phyloP scores from a whole-genome alignment of 2,329 filamentous ascomycete species.

The Zymoseptoria tritici region DNA sequence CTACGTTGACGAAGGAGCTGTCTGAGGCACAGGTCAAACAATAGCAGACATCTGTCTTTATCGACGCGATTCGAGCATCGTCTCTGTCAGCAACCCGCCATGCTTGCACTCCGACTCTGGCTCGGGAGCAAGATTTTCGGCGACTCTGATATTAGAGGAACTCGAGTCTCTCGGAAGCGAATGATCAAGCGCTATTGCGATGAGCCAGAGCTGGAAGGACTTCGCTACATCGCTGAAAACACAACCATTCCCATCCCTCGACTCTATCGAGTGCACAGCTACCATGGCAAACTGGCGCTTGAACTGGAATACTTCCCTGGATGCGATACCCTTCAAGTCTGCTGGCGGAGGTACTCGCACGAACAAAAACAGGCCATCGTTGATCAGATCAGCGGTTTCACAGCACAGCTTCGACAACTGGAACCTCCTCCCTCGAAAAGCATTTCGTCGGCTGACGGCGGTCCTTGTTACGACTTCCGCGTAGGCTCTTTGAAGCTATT shows the following conservation, averaged over 20 bases:
- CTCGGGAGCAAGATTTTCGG: conserved; percentile 1
- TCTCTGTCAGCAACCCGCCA: not conserved
- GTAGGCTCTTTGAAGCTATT: conserved; percentile 3
- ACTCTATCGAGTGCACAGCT: conserved; percentile 25
- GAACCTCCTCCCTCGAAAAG: not conserved
- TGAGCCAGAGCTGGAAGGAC: conserved; percentile 3
- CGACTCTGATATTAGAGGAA: not conserved
- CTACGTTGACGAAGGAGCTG: too few species aligned
- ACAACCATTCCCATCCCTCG: conserved; percentile 42
- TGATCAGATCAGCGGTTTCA: not conserved
- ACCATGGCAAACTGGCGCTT: not conserved
- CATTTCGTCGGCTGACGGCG: conserved; percentile 4
- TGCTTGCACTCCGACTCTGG: conserved; percentile 3
- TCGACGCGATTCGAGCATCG: not conserved
- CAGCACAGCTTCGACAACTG: conserved; percentile 5
- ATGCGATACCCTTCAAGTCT: not conserved
- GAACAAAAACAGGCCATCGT: conserved; percentile 1
- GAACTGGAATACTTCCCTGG: conserved; percentile 3
- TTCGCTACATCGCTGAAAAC: conserved; percentile 32
- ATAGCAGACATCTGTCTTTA: not conserved
- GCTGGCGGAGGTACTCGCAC: conserved; percentile 1
- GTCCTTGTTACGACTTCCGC: conserved; percentile 7
- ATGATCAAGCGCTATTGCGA: conserved; percentile 7
- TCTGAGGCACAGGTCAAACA: not conserved
- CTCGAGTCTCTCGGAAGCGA: conserved; percentile 1